Evolutionary conservation across 129 eudicot species (phyloP), one percentile per base, ranked within the genome.

Genomic region (Centrapalus pauciflorus): DNA sequence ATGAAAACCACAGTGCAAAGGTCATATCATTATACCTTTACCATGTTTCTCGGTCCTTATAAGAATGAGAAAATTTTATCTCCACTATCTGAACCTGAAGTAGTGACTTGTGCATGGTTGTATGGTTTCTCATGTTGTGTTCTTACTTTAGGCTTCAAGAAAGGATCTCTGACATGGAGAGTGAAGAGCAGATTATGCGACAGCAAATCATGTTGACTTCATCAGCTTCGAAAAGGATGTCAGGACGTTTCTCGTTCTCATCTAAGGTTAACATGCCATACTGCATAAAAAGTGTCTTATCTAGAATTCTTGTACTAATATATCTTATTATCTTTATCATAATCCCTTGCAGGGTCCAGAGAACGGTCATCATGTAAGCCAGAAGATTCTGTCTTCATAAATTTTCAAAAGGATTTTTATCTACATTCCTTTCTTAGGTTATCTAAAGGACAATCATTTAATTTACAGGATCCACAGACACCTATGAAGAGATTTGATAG

Each of bases 141-240:
- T 64, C 24, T 69, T 72, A 19, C 66, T 59, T 46, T 79, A 90
- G 97, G 49, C 89, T 90, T 50, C 87, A 87, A 80, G 97, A 82
- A 41, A 90, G 71, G 64, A 43, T 90, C 14, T 37, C 79, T 11
- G 85, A 84, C 27, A 71, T 87, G 79, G 92, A 84, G 72, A 49
- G 76, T 17, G 87, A 76, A 30, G 81, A 87, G 52, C 74, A 84
- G 62, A 67, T 83, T 51, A 70, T 79, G 38, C 82, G 88, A 59
- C 84, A 78, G 61, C 86, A 82, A 79, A 66, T 29, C 25, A 73
- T 81, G 34, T 56, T 83, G 72, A 32, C 60, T 11, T 24, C 65
- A 33, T 54, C 84, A 61, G 55, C 77, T 48, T 24, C 83, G n/a
- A 74, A 66, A 64, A 79, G 61, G 62, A 30, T 34, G 50, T 56